Base-by-base conservation (phyloP, 2,329 filamentous ascomycete species). In the Fusarium coicis region DNA sequence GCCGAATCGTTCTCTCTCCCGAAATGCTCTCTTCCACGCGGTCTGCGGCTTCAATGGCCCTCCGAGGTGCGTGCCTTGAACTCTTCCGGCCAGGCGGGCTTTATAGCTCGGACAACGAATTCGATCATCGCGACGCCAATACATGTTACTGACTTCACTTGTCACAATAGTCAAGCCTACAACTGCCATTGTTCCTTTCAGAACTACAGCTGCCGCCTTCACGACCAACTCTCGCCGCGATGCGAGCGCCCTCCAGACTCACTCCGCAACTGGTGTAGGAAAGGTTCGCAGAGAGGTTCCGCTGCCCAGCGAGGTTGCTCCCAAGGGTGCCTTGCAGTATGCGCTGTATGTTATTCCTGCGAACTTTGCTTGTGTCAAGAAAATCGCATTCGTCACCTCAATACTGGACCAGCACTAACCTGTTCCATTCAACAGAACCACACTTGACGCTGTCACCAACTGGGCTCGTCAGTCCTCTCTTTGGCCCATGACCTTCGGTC, bases 401-500 rank as follows among this genome's bases (percentile, higher is more conserved):
- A 57, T 55, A 57, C 16, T 40, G 28, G 23, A 37, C 26, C 34
- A n/a, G 40, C 50, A 49, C 56, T 72, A 64, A 72, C 28, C 26
- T 34, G 30, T 21, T 28, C 46, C n/a, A 34, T 28, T 19, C 47
- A 52, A 44, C 55, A 95, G 92, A 72, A 94, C 93, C 61, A 92
- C 93, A 10, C 88, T 95, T 79, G 93, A 97, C 81, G 88, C 92
- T 79, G 88, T 96, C 72, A 85, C 92, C 83, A 96, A 95, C 85
- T 97, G 94, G 94, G 92, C 90, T 42, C 91, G 94, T 56, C 93
- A 96, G 84, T 90, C 91, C 62, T 97, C 94, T 21, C 87, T 96
- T 58, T 97, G 94, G 94, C 94, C 94, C 76, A 92, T 97, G 88
- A 95, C 93, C 55, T 97, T 97, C 81, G 94, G 92, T 57, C 92